Percentiles rank a stretch among this genome's conserved stretches.
These are phyloP conservation scores for Antarctomyces pellizariae DNA, from an alignment of 495 filamentous ascomycete genomes.

Conservation along the genomic window DNA sequence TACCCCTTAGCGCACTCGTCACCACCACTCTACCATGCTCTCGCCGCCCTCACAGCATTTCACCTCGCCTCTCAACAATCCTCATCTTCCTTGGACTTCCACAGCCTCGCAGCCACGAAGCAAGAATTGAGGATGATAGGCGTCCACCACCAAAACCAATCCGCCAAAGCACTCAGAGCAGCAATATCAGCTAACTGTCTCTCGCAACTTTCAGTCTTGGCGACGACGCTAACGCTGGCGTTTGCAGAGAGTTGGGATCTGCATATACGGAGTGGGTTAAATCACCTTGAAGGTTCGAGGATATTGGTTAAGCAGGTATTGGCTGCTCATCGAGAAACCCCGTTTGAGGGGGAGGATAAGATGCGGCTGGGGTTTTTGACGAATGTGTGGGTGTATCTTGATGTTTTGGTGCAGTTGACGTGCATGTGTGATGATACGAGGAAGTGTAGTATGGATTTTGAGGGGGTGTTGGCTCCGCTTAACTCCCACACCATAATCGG, in stretches of 20 bases:
- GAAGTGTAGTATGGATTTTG: constrained; percentile 28
- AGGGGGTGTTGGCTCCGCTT: constrained; percentile 16
- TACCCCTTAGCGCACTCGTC: constrained; percentile 47
- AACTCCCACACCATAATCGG: constrained; percentile 20
- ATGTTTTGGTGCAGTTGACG: constrained; percentile 56
- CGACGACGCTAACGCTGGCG: constrained; percentile 48
- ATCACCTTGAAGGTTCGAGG: constrained; percentile 49
- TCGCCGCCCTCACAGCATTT: constrained; percentile 54
- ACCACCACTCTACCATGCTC: constrained; percentile 50
- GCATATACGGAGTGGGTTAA: constrained; percentile 49
- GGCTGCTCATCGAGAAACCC: constrained; percentile 7
- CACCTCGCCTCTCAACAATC: too few species aligned
- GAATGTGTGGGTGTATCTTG: constrained; percentile 66
- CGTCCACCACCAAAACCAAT: constrained; percentile 49
- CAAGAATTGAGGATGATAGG: constrained; percentile 36
- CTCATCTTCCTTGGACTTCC: too few species aligned
- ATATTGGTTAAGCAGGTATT: constrained; percentile 36
- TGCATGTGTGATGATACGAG: constrained; percentile 36
- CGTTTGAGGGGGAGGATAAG: constrained; percentile 18
- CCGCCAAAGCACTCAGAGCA: constrained; percentile 31
- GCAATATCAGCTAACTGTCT: constrained; percentile 41
- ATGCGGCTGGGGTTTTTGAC: constrained; percentile 43
- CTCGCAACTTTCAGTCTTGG: too few species aligned
- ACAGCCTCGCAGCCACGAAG: constrained; percentile 33
- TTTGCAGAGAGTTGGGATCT: constrained; percentile 65